Conservation (phyloP, 2,329 filamentous ascomycete genomes). For the Pseudocercospora macadamiae region DNA sequence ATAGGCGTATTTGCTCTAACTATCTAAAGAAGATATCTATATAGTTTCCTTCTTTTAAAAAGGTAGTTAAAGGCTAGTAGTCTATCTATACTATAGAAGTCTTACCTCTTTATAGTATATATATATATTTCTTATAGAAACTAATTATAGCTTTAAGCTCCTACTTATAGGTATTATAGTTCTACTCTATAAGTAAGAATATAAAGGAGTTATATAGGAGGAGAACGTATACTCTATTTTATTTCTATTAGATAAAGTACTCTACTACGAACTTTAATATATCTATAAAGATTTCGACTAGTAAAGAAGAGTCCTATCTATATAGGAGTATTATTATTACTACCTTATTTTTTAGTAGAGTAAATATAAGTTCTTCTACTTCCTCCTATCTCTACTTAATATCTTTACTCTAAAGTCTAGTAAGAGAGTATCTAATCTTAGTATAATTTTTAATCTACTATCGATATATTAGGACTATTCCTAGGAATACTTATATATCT, state of each 20-base stretch:
- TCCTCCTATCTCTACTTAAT: constrained; percentile 3
- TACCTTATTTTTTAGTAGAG: constrained; percentile 1
- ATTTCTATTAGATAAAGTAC: neutral
- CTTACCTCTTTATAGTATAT: constrained; percentile 1
- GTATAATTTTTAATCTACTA: constrained; percentile 7
- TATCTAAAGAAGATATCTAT: constrained; percentile 1
- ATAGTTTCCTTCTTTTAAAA: constrained; percentile 1
- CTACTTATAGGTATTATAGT: constrained; percentile 10
- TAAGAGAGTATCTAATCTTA: neutral
- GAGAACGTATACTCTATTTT: neutral
- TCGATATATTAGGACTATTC: neutral
- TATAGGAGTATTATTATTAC: neutral
- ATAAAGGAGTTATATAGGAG: constrained; percentile 8
- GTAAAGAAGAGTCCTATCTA: neutral
- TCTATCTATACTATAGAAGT: constrained; percentile 4
- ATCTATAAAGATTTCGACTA: constrained; percentile 5
- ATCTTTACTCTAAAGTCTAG: neutral
- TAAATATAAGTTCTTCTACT: constrained; percentile 6
- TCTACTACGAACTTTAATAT: neutral
- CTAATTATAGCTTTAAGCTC: constrained; percentile 7
- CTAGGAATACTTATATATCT: neutral
- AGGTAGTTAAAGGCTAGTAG: constrained; percentile 8
- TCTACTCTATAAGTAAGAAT: neutral
- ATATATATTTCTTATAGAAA: neutral
- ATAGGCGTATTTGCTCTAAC: neutral